Percentiles rank a stretch among this genome's conserved stretches.
Conservation (phyloP, 192 early-diverging fungal species). For the Backusella sp. region DNA sequence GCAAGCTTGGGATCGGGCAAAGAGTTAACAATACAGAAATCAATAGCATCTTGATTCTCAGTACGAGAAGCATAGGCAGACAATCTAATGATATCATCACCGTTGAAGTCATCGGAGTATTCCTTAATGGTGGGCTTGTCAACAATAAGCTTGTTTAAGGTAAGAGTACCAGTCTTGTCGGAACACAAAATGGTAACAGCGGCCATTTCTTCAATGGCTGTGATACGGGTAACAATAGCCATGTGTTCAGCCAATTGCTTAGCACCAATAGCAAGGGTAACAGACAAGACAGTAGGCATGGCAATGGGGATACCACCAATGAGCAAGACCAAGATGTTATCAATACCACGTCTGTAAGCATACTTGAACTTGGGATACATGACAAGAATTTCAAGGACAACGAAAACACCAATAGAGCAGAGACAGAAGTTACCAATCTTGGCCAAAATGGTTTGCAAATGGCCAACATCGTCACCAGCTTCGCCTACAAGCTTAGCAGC, state of each 20-base stretch:
- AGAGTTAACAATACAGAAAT: constrained; percentile 69
- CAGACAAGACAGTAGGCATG: constrained; percentile 74
- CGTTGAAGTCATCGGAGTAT: constrained; percentile 58
- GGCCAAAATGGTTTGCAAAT: constrained; percentile 70
- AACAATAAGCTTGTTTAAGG: constrained; percentile 78
- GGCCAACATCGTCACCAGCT: constrained; percentile 69
- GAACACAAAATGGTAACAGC: constrained; percentile 82
- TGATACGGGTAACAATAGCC: constrained; percentile 77
- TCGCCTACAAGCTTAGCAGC: constrained; percentile 72
- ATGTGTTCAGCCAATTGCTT: constrained; percentile 78
- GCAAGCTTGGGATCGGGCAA: constrained; percentile 53
- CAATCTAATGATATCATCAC: constrained; percentile 60
- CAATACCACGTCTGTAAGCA: constrained; percentile 71
- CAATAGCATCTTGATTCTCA: constrained; percentile 78
- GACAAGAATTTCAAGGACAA: constrained; percentile 67
- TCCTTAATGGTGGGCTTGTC: constrained; percentile 64
- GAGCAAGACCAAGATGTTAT: constrained; percentile 75
- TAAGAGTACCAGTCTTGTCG: constrained; percentile 93
- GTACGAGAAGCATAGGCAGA: constrained; percentile 74
- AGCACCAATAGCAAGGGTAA: constrained; percentile 76
- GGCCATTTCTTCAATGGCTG: constrained; percentile 75
- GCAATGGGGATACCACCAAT: constrained; percentile 81
- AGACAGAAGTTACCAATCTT: constrained; percentile 79
- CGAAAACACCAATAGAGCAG: constrained; percentile 67
- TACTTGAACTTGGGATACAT: constrained; percentile 66